These are phyloP conservation scores for Galeopsis tetrahit DNA, from an alignment of 257 asterid species.

Conservation along the genomic window DNA sequence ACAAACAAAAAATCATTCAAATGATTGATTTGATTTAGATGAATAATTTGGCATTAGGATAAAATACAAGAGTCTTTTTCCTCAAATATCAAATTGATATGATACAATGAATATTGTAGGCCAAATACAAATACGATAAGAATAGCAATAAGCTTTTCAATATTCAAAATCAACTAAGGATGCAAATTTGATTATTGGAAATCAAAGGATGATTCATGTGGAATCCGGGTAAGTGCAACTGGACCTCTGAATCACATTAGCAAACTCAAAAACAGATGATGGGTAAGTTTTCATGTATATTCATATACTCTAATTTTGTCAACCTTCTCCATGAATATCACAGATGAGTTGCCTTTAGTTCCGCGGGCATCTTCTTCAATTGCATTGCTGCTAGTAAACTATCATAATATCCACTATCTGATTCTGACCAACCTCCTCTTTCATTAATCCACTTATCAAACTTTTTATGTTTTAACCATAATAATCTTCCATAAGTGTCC, in stretches of 20 bases:
- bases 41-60: not conserved
- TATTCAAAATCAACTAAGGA: conserved; percentile 25
- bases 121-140: conserved; percentile 25
- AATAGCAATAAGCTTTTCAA: conserved; percentile 24
- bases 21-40: not conserved
- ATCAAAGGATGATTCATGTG: conserved; percentile 38
- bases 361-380: no score
- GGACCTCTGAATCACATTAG: conserved; percentile 82
- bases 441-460: no score
- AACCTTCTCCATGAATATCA: no score
- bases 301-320: no score
- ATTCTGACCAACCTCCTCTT: no score
- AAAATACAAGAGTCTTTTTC: conserved; percentile 13
- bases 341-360: no score
- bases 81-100: not conserved
- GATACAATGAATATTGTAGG: conserved; percentile 27
- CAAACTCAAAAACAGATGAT: conserved; percentile 2
- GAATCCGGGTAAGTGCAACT: conserved; percentile 89
- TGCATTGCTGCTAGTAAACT: no score
- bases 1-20: not conserved
- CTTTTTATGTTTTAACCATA: no score
- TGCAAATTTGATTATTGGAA: conserved; percentile 16
- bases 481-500: no score
- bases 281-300: no score
- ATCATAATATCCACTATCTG: no score